Evolutionary conservation across 371 early-diverging fungal genomes (phyloP), one percentile per base, ranked within the genome.

Genomic region (Entomophthora muscae): DNA sequence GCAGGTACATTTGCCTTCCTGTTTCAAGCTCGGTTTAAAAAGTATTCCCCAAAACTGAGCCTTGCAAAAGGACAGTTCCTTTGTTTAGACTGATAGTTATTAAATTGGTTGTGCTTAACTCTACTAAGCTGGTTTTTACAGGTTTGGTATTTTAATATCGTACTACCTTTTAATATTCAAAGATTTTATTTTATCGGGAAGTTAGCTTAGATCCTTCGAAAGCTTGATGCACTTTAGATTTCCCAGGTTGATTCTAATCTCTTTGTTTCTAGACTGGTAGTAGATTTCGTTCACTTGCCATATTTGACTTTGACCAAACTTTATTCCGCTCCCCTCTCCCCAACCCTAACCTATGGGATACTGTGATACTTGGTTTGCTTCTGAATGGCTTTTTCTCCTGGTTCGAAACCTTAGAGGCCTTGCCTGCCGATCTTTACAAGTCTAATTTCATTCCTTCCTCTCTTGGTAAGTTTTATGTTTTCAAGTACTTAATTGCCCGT

Each of bases 301-400:
- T 90, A 30, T 89, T 88, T 70, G 92, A 93, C 65, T 91, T 93
- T 77, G 92, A 93, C 72, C 85, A 88, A 32, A 93, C 93, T 0
- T 73, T 92, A 22, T 91, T 91, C 70, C 78, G 80, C 5, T 89
- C 92, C 3, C 93, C 94, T 1, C 58, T 80, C 2, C 83, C 92
- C 26, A 91, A 88, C 64, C 78, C 81, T 0, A 71, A 74, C 0
- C 70, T 93, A 33, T 93, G 93, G 92, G 77, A 84, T 55, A 12
- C 56, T 17, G 26, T 13, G 10, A 26, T 55, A 27, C 7, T 22
- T 13, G 56, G 56, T 55, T 55, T 24, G 12, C 28, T 55, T 24
- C 3, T 55, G 22, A 55, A 55, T 55, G 26, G n/a, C 3, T 22
- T 24, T 13, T 26, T 55, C n/a, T 3, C 12, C 10, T 55, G 56